phyloP scores from a whole-genome alignment of 2,329 filamentous ascomycete species.

The Endocalyx cinctus region DNA sequence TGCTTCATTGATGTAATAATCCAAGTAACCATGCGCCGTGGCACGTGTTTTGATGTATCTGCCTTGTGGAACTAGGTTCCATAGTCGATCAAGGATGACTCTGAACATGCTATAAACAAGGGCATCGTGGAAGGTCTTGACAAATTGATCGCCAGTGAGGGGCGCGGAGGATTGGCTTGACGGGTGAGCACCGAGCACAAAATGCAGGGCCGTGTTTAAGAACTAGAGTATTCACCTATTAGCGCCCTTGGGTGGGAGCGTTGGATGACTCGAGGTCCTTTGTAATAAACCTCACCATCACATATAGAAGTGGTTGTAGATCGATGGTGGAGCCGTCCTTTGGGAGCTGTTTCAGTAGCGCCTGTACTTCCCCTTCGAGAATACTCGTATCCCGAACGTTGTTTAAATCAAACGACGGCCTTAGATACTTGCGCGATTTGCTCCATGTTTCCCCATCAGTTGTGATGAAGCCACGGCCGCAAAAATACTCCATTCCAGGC shows the following conservation, averaged over 20 bases:
- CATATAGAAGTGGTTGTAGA: constrained; percentile 10
- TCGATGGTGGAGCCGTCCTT: constrained; percentile 6
- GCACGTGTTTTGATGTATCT: constrained; percentile 3
- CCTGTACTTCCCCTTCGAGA: constrained; percentile 3
- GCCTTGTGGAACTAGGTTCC: constrained; percentile 6
- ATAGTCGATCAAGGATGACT: constrained; percentile 6
- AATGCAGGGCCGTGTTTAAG: constrained; percentile 8
- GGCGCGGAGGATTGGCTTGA: constrained; percentile 2
- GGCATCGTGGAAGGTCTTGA: constrained; percentile 7
- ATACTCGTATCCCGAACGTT: constrained; percentile 1
- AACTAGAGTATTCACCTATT: too few relatives aligned
- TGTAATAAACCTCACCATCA: too few relatives aligned
- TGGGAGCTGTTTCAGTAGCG: constrained; percentile 7
- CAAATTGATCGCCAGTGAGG: constrained; percentile 5
- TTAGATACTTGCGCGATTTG: constrained; percentile 1
- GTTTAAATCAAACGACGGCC: constrained; percentile 1
- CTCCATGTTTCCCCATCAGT: constrained; percentile 1
- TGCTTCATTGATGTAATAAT: constrained; percentile 8
- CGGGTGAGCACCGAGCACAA: constrained; percentile 7
- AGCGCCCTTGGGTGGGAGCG: too few relatives aligned
- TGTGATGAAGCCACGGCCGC: constrained; percentile 3
- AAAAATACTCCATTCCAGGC: constrained; percentile 6
- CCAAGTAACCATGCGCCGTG: constrained; percentile 6
- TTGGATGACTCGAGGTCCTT: too few relatives aligned
- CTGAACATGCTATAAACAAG: constrained; percentile 9